These are phyloP conservation scores for Histomonas meleagridis DNA, from an alignment of 208 protist species.

Conservation along the genomic window DNA sequence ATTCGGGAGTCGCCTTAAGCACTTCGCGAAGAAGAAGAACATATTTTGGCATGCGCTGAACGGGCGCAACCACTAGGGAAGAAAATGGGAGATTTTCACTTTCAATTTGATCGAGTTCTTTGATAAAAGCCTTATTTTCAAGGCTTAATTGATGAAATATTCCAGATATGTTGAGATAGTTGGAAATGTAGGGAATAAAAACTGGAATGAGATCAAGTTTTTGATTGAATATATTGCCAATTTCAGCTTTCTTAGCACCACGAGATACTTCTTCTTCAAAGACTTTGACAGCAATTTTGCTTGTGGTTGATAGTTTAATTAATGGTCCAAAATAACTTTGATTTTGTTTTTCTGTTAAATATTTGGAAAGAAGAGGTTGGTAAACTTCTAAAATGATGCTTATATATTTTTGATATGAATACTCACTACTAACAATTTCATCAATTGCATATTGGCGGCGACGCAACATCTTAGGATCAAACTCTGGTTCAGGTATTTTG, in stretches of 20 bases:
- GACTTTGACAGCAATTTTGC: too few species aligned
- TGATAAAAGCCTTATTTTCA: neutral
- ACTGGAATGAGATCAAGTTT: neutral
- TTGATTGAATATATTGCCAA: neutral
- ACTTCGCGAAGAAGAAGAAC: neutral
- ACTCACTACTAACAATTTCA: neutral
- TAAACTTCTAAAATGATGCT: neutral
- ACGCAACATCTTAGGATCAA: neutral
- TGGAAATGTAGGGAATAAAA: neutral
- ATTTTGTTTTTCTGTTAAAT: neutral
- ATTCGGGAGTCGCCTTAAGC: slow-evolving; percentile 23
- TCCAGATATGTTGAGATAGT: neutral
- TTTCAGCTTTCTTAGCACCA: neutral
- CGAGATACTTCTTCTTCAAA: neutral
- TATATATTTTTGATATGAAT: neutral
- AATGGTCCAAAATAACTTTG: neutral
- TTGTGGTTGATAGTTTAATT: neutral
- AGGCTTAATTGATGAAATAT: neutral
- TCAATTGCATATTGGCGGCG: neutral
- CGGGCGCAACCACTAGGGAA: neutral
- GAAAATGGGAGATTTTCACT: neutral
- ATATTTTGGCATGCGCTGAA: slow-evolving; percentile 18
- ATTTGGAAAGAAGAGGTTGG: neutral
- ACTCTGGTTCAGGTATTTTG: neutral
- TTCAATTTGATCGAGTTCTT: neutral